A percentile compares a stretch with the other conserved stretches of the same genome.
Evolutionary conservation across 2,329 filamentous ascomycete genomes (phyloP).

Genomic region (Stachybotrys chartarum): DNA sequence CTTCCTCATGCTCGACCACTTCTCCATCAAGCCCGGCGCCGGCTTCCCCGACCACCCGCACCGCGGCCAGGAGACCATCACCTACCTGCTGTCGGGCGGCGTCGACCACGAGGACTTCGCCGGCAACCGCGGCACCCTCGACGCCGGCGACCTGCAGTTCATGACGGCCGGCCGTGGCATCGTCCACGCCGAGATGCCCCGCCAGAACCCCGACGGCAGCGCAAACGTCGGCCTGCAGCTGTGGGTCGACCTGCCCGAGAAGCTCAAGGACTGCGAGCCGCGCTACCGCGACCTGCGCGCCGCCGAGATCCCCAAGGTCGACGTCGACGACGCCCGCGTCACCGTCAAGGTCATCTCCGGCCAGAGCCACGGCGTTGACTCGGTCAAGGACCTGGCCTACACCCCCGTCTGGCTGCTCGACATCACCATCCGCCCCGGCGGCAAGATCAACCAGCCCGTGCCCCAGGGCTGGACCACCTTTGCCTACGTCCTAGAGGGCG

Average conservation of each 20-base stretch:
- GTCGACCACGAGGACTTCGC: constrained; percentile 92
- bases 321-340: constrained; percentile 65
- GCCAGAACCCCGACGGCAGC: constrained; percentile 65
- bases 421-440: constrained; percentile 72
- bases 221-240: constrained; percentile 85
- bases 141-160: constrained; percentile 87
- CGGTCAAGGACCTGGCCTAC: constrained; percentile 83
- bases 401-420: constrained; percentile 97
- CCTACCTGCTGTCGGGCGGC: constrained; percentile 77
- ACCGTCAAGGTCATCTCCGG: constrained; percentile 87
- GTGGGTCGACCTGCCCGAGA: constrained; percentile 83
- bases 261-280: constrained; percentile 83
- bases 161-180: constrained; percentile 94
- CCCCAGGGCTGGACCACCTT: constrained; percentile 86
- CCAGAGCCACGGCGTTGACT: constrained; percentile 75
- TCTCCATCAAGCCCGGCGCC: constrained; percentile 69
- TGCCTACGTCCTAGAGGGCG: constrained; percentile 75
- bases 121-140: constrained; percentile 76
- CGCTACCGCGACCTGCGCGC: constrained; percentile 81
- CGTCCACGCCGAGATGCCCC: constrained; percentile 93
- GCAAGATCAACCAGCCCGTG: constrained; percentile 65
- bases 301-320: constrained; percentile 70
- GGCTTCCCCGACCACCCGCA: constrained; percentile 87
- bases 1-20: constrained; percentile 96
- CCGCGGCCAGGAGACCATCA: constrained; percentile 80